Evolutionary conservation across 108 stramenopile species (phyloP).

Genomic region (Conticribra guillardii): DNA sequence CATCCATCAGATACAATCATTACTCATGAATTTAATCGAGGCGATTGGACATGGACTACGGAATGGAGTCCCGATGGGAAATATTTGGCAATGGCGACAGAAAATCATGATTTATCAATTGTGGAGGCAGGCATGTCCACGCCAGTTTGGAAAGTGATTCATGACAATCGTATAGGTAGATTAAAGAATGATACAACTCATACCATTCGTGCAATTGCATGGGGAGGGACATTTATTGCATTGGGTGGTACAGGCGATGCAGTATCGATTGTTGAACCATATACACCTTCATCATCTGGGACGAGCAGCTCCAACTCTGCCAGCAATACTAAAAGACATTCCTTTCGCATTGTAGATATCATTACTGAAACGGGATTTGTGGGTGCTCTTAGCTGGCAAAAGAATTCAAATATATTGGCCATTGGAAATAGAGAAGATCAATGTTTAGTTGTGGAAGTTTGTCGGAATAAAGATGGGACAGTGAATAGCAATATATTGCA

Average conservation of each 20-base stretch:
- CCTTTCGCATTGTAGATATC: constrained; percentile 60
- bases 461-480: constrained; percentile 26
- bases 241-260: constrained; percentile 73
- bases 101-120: constrained; percentile 72
- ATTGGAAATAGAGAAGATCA: constrained; percentile 68
- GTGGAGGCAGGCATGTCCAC: constrained; percentile 56
- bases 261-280: constrained; percentile 69
- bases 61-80: constrained; percentile 79
- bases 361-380: constrained; percentile 69
- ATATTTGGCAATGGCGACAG: constrained; percentile 69
- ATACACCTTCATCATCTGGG: not conserved
- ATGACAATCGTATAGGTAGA: constrained; percentile 55
- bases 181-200: constrained; percentile 53
- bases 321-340: constrained; percentile 22
- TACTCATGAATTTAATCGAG: constrained; percentile 28
- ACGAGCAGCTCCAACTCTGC: not conserved
- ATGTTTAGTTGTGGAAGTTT: constrained; percentile 56
- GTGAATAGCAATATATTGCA: constrained; percentile 53
- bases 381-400: constrained; percentile 61
- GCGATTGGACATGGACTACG: constrained; percentile 54
- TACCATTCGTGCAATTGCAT: constrained; percentile 72
- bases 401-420: constrained; percentile 59
- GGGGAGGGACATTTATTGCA: constrained; percentile 72
- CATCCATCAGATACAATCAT: constrained; percentile 33
- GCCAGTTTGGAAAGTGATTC: constrained; percentile 61